These are phyloP conservation scores for Sesbania bispinosa DNA, from an alignment of 306 rosid species.

Conservation along the genomic window DNA sequence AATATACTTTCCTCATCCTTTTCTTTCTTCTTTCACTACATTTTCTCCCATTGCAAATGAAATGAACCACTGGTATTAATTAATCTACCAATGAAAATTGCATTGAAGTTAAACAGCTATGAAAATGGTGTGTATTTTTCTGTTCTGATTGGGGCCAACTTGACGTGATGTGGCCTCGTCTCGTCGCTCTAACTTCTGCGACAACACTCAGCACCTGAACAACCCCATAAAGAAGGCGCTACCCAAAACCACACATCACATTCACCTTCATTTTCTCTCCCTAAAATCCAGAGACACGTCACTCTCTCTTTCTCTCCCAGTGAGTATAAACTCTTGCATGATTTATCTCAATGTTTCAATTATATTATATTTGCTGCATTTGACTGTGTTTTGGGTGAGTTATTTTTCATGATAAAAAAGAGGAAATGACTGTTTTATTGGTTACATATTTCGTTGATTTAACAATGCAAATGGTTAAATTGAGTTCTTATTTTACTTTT, in stretches of 20 bases:
- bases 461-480: not conserved
- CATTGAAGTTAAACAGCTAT: not conserved
- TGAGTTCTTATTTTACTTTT: not conserved
- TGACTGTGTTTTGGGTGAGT: not conserved
- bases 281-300: not conserved
- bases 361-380: not conserved
- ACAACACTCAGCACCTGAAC: not conserved
- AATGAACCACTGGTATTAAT: too few species aligned
- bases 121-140: not conserved
- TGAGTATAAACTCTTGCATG: not conserved
- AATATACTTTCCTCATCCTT: too few species aligned
- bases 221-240: not conserved
- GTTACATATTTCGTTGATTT: not conserved
- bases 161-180: not conserved
- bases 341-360: not conserved
- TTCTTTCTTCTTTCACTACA: too few species aligned
- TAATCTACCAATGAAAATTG: not conserved
- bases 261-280: not conserved
- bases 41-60: too few species aligned
- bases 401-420: too few species aligned
- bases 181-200: not conserved
- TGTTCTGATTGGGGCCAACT: not conserved
- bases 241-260: not conserved
- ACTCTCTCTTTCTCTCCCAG: not conserved
- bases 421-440: not conserved